Percentiles rank a stretch among this genome's conserved stretches.
Evolutionary conservation across 768 basidiomycete species (phyloP).

Genomic region (Macrocybe gigantea): DNA sequence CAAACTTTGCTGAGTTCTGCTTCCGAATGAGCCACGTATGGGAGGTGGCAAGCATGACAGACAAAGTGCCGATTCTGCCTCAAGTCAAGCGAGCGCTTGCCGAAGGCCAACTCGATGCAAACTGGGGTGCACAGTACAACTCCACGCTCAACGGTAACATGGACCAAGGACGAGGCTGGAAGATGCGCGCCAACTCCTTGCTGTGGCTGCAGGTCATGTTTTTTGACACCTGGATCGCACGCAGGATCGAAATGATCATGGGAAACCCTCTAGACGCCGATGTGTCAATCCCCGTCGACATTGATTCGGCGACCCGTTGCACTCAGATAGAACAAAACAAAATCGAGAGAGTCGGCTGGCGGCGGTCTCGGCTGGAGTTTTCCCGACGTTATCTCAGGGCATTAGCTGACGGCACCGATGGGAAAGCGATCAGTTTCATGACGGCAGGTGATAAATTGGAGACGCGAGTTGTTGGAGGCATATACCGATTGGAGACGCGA

Average conservation of each 20-base stretch:
- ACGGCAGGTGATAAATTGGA: background rate
- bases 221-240: slow-evolving; percentile 15
- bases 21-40: slow-evolving; percentile 5
- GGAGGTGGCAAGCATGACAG: background rate
- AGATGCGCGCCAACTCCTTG: slow-evolving; percentile 6
- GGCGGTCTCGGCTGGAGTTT: slow-evolving; percentile 3
- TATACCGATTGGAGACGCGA: slow-evolving; percentile 4
- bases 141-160: background rate
- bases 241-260: slow-evolving; percentile 10
- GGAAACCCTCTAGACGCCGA: slow-evolving; percentile 2
- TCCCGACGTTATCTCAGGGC: slow-evolving; percentile 3
- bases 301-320: background rate
- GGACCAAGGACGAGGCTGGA: slow-evolving; percentile 1
- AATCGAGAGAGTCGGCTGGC: slow-evolving; percentile 1
- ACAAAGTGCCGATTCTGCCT: slow-evolving; percentile 8
- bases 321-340: background rate
- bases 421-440: slow-evolving; percentile 6
- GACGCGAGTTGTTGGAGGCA: slow-evolving; percentile 1
- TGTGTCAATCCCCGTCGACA: slow-evolving; percentile 9
- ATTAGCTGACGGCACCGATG: slow-evolving; percentile 6
- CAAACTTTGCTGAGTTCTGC: slow-evolving; percentile 9
- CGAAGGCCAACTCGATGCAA: background rate
- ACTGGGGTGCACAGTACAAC: background rate
- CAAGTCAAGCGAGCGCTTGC: background rate
- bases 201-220: slow-evolving; percentile 14